Conservation (phyloP, 768 basidiomycete genomes). For the Rhizopogon vulgaris region DNA sequence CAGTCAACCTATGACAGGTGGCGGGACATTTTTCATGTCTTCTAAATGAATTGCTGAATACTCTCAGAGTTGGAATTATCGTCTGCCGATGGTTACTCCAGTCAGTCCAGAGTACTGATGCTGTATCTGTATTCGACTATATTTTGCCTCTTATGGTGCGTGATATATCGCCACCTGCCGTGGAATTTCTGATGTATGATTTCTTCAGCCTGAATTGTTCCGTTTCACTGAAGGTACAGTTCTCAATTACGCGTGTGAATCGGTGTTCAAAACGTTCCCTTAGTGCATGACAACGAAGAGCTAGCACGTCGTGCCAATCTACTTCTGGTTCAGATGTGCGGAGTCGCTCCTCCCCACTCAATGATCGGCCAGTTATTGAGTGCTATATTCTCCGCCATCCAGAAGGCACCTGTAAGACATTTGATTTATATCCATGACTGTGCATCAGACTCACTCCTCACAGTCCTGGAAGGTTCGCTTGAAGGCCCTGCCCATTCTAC, state of each 20-base stretch:
- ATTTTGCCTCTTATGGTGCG: constrained; percentile 75
- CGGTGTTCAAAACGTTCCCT: background rate
- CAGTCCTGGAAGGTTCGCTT: constrained; percentile 87
- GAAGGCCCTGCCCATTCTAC: constrained; percentile 80
- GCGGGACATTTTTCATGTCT: constrained; percentile 10
- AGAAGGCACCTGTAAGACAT: constrained; percentile 59
- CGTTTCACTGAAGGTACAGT: constrained; percentile 61
- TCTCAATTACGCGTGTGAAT: background rate
- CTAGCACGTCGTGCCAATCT: constrained; percentile 57
- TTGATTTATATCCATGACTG: background rate
- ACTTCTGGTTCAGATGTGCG: constrained; percentile 79
- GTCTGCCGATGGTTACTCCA: constrained; percentile 77
- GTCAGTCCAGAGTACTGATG: constrained; percentile 70
- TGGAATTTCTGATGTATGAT: constrained; percentile 2
- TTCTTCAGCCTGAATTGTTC: constrained; percentile 62
- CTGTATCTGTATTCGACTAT: constrained; percentile 72
- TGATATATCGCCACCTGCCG: constrained; percentile 6
- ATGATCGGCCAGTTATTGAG: constrained; percentile 66
- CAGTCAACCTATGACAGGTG: constrained; percentile 83
- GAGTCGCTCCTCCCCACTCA: constrained; percentile 68
- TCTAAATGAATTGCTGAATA: background rate
- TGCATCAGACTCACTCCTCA: constrained; percentile 3
- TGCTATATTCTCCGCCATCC: constrained; percentile 71
- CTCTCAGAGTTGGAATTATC: constrained; percentile 50
- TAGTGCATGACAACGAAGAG: constrained; percentile 73